Evolutionary conservation across 176 grass and related monocot genomes (phyloP), one percentile per base, ranked within the genome.

Genomic region (Chloris gayana): DNA sequence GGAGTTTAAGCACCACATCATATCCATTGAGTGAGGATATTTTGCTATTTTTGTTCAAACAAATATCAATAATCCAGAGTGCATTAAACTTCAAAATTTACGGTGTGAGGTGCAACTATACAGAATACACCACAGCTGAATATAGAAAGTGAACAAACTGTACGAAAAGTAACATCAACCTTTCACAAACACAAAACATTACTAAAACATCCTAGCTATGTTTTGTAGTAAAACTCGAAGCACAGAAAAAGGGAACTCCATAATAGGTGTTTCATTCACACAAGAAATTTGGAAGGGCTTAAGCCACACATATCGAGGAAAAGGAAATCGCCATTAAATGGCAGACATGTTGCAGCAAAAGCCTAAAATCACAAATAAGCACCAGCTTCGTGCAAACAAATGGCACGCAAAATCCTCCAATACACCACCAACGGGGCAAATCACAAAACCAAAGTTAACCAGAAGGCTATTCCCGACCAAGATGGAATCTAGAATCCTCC

Each of bases 361-460:
- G 50, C 50, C 50, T 54, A 11, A 57, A 57, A 57, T 59, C 37
- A 47, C 54, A 60, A 22, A 60, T 21, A 21, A 1, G 8, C 33
- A 76, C 31, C 27, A 27, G 50, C 33, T 29, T 69, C 9, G 24
- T 41, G 64, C 25, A 58, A 26, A 38, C 38, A 27, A 30, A 81
- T 70, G 67, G 15, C 35, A 83, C 77, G 7, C 6, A 56, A 78
- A 74, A 76, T 67, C 81, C 56, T 75, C 34, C 21, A 8, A 19
- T 18, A 69, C 7, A 14, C 0, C 19, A 35, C 27, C 14, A 69
- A 45, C 51, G 50, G 21, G 14, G 57, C 15, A 72, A 83, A 79
- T 80, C 45, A 44, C 51, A 63, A 17, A 41, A 15, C 62, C 42
- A 26, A 75, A 15, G 26, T 64, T 45, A 32, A 81, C 30, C 70